Base-by-base conservation (phyloP, 176 grass and related monocot genomes). In the Ensete ventricosum region DNA sequence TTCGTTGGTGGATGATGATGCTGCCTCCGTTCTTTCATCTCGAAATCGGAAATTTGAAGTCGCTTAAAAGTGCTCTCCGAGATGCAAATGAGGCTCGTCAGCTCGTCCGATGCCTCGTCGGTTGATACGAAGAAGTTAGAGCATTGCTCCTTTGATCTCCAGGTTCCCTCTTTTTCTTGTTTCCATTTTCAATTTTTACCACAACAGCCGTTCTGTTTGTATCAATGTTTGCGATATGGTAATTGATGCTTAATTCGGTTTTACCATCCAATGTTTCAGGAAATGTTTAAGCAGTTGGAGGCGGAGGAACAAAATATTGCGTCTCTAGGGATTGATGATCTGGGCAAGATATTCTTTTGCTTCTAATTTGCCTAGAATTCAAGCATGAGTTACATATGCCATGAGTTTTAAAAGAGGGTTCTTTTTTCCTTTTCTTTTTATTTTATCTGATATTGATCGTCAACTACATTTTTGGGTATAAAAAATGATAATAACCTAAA, bases 41-140 rank as follows among this genome's bases (percentile, higher is more conserved):
- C 53, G 9, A 76, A 62, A 8, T 73, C 34, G 54, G 27, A 49
- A 59, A 49, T 53, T 50, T 71, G 55, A 81, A 96, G 93, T 84
- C 87, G 93, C 74, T 73, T 92, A 26, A 77, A 81, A 78, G 79
- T 74, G 84, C 60, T 90, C n/a, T 72, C 65, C 0, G 76, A 80
- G 64, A 53, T 74, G 51, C 71, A 74, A 54, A 55, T 19, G 22
- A 65, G 69, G 23, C 73, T 75, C 26, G 71, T 83, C 16, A 77
- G 71, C 8, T 54, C 55, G 14, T 54, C 8, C 43, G 76, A 82
- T 26, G 53, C 63, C 19, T 57, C 62, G 21, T 34, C 1, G 19
- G 54, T 20, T 12, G 87, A 67, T 59, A 64, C 67, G 19, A 82
- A 26, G 16, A 88, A 83, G 9, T 69, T 81, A 24, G 67, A 72